Percentiles rank a stretch among this genome's conserved stretches.
These are phyloP conservation scores for Lichtheimia hyalospora DNA, from an alignment of 371 early-diverging fungal species.

Conservation along the genomic window DNA sequence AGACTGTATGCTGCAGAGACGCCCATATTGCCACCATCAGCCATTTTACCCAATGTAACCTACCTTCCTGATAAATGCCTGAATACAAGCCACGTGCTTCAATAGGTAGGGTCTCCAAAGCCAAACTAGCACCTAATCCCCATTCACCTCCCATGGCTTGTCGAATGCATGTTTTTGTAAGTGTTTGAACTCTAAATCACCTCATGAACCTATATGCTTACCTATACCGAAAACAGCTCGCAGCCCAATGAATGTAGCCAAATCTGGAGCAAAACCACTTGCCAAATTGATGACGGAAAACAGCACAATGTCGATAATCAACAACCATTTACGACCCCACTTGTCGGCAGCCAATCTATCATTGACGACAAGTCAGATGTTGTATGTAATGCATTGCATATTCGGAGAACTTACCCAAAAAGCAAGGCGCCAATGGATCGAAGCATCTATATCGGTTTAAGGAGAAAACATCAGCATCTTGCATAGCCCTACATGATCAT, in stretches of 20 bases:
- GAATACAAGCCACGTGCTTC: constrained; percentile 72
- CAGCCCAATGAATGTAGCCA: constrained; percentile 41
- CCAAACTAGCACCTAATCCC: constrained; percentile 68
- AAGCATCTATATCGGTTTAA: constrained; percentile 47
- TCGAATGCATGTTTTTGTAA: constrained; percentile 10
- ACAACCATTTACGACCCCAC: constrained; percentile 67
- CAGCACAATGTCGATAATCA: constrained; percentile 66
- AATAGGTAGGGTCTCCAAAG: constrained; percentile 67
- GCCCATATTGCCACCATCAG: constrained; percentile 13
- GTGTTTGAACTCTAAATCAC: too few relatives aligned
- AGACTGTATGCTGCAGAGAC: too few relatives aligned
- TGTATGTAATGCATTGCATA: background rate
- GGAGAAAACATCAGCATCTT: background rate
- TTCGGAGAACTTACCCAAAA: constrained; percentile 51
- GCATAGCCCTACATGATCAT: too few relatives aligned
- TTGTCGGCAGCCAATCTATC: constrained; percentile 57
- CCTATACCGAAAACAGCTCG: constrained; percentile 63
- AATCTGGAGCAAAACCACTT: constrained; percentile 66
- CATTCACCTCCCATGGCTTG: constrained; percentile 74
- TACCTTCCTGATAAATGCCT: constrained; percentile 74
- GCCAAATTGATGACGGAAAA: constrained; percentile 66
- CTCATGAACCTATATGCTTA: too few relatives aligned
- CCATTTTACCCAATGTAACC: background rate
- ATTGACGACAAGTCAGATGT: background rate
- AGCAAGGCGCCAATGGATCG: constrained; percentile 74